phyloP scores from a whole-genome alignment of 169 alveolate genomes.

The Plasmodium vivax region DNA sequence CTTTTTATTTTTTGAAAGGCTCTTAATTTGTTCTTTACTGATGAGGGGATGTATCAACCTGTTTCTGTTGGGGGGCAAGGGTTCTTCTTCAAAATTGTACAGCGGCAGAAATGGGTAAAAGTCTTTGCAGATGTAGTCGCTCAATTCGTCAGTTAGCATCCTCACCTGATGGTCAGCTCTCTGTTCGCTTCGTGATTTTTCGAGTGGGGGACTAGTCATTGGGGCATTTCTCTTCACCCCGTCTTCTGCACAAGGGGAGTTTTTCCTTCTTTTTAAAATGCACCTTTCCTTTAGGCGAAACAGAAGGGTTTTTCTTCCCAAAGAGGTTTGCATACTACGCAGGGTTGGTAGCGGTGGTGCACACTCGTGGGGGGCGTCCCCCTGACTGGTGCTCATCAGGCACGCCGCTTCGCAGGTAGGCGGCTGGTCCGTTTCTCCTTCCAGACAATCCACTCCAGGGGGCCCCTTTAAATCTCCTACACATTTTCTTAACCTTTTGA shows the following conservation, averaged over 20 bases:
- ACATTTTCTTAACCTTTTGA: constrained; percentile 42
- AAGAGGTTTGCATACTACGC: background rate
- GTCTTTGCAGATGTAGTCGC: background rate
- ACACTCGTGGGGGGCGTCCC: background rate
- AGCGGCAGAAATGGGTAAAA: constrained; percentile 26
- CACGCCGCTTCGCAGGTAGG: background rate
- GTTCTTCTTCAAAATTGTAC: constrained; percentile 1
- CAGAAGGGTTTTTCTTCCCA: background rate
- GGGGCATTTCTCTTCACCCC: background rate
- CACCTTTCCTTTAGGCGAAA: background rate
- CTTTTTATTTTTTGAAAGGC: constrained; percentile 12
- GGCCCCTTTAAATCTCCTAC: background rate
- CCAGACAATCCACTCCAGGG: background rate
- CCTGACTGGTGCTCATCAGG: background rate
- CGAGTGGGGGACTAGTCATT: background rate
- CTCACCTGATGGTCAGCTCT: background rate
- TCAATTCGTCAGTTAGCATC: background rate
- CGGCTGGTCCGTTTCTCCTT: background rate
- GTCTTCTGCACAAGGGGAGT: background rate
- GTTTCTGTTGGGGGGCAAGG: background rate
- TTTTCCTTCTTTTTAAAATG: background rate
- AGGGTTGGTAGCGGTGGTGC: background rate
- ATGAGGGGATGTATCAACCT: background rate
- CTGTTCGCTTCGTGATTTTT: background rate
- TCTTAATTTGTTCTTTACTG: constrained; percentile 1